Base-by-base conservation (phyloP, 495 filamentous ascomycete species). In the Tuber umbilicatum region DNA sequence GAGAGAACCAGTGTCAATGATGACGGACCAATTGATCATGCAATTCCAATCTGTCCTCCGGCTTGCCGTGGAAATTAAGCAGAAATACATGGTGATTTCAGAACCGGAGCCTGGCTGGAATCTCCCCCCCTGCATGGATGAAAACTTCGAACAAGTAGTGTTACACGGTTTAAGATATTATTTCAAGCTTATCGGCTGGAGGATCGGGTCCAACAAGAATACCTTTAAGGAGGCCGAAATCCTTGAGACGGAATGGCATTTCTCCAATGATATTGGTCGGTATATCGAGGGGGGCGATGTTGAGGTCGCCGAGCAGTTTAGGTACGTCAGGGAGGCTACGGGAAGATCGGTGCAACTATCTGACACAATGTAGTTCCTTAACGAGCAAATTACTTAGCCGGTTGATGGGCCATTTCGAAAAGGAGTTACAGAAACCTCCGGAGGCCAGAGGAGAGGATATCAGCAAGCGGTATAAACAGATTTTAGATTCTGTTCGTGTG, bases 151-250 rank as follows among this genome's bases (percentile, higher is more conserved):
- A 81, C 87, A 89, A n/a, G 92, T 95, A n/a, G 93, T 97, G 10
- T 83, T 99, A 70, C 94, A 97, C 82, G 94, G 94, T 1, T 86
- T 99, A 77, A 96, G 94, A 81, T 98, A 97, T 82, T 99, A 98
- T 82, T 98, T 99, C 86, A 92, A 93, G 78, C 91, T 99, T 85
- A 86, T 99, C 71, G 97, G 97, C 79, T 97, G 94, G 92, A 97
- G 97, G 82, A 86, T 99, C 68, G 93, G 93, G 81, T 92, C 93
- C 68, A 98, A 97, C 85, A 97, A 97, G 82, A 99, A 98, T 84
- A 97, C 95, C 0, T 98, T 98, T 87, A 98, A 98, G 82, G 95
- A 98, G 81, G 95, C 95, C 19, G 95, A 99, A 84, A 92, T 99
- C 76, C 85, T 99, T 42, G 94, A 97, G 81, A 94, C 97, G 79